Conservation (phyloP, 2,329 filamentous ascomycete species). For the Aureobasidium sp. region DNA sequence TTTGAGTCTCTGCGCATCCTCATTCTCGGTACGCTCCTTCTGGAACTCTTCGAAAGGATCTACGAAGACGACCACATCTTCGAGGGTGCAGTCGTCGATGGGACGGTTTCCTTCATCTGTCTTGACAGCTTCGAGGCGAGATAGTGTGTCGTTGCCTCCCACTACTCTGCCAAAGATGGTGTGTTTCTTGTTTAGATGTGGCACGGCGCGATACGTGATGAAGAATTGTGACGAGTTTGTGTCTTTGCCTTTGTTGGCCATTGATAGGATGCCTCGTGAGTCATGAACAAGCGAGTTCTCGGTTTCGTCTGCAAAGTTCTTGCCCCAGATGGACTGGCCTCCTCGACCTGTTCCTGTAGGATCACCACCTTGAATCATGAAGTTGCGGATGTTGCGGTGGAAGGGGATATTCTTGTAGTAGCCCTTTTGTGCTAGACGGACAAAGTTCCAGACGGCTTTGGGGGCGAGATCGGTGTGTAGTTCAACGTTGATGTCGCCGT, state of each 20-base stretch:
- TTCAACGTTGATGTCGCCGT: slow-evolving; percentile 80
- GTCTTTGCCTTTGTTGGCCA: slow-evolving; percentile 98
- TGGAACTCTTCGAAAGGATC: slow-evolving; percentile 95
- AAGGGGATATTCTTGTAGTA: slow-evolving; percentile 82
- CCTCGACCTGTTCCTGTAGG: slow-evolving; percentile 86
- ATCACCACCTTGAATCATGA: slow-evolving; percentile 97
- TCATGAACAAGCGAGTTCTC: slow-evolving; percentile 84
- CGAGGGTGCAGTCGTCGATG: slow-evolving; percentile 68
- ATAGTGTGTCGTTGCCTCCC: slow-evolving; percentile 59
- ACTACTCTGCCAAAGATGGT: slow-evolving; percentile 91
- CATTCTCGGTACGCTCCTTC: slow-evolving; percentile 48
- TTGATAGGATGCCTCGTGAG: slow-evolving; percentile 69
- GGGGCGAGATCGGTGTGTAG: slow-evolving; percentile 86
- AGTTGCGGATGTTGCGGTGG: slow-evolving; percentile 88
- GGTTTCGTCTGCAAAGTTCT: slow-evolving; percentile 89
- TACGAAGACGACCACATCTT: slow-evolving; percentile 76
- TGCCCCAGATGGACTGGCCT: slow-evolving; percentile 87
- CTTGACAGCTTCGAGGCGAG: slow-evolving; percentile 67
- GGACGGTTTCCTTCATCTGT: slow-evolving; percentile 70
- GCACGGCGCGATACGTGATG: slow-evolving; percentile 75
- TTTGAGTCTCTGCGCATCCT: slow-evolving; percentile 54
- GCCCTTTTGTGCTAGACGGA: slow-evolving; percentile 75
- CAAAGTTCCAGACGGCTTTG: slow-evolving; percentile 94
- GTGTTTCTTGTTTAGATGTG: slow-evolving; percentile 89
- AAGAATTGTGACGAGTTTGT: slow-evolving; percentile 96